These are phyloP conservation scores for Lenzites betulinus DNA, from an alignment of 768 basidiomycete genomes.

Conservation along the genomic window DNA sequence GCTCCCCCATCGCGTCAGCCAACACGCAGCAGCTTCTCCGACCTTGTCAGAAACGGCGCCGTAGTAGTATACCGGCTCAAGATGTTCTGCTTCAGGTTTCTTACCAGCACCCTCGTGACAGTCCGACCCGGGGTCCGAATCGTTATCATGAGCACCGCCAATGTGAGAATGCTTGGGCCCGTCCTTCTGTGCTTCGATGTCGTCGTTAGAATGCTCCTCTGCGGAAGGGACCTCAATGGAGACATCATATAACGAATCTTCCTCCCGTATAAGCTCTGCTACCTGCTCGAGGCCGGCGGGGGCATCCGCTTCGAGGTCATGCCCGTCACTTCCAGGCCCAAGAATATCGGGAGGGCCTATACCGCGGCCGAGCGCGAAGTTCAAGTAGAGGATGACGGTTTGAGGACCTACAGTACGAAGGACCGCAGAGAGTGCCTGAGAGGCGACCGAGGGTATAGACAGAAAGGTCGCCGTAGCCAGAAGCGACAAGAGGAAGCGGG, in stretches of 20 bases:
- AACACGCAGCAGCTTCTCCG: constrained; percentile 85
- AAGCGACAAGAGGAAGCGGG: constrained; percentile 81
- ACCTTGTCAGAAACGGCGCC: constrained; percentile 91
- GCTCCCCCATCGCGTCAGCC: constrained; percentile 83
- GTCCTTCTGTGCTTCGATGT: background rate
- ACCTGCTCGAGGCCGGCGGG: constrained; percentile 73
- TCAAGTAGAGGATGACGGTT: constrained; percentile 75
- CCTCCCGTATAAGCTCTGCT: constrained; percentile 50
- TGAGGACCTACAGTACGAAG: constrained; percentile 76
- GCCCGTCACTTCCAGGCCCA: background rate
- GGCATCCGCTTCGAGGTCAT: constrained; percentile 48
- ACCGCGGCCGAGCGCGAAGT: constrained; percentile 77
- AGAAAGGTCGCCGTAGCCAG: constrained; percentile 88
- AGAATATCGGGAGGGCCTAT: constrained; percentile 44
- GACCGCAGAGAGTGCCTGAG: constrained; percentile 72
- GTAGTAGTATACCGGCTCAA: constrained; percentile 61
- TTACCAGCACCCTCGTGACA: constrained; percentile 10
- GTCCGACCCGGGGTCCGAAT: constrained; percentile 12
- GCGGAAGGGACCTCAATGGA: background rate
- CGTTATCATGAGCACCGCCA: background rate
- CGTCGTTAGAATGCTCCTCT: background rate
- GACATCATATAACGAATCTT: constrained; percentile 17
- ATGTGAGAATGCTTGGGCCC: constrained; percentile 15
- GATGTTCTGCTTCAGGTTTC: background rate
- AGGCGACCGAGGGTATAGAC: constrained; percentile 73